A percentile compares a stretch with the other conserved stretches of the same genome.
These are phyloP conservation scores for Paracorniculantispora psalliotae DNA, from an alignment of 2,329 filamentous ascomycete genomes.

Conservation along the genomic window DNA sequence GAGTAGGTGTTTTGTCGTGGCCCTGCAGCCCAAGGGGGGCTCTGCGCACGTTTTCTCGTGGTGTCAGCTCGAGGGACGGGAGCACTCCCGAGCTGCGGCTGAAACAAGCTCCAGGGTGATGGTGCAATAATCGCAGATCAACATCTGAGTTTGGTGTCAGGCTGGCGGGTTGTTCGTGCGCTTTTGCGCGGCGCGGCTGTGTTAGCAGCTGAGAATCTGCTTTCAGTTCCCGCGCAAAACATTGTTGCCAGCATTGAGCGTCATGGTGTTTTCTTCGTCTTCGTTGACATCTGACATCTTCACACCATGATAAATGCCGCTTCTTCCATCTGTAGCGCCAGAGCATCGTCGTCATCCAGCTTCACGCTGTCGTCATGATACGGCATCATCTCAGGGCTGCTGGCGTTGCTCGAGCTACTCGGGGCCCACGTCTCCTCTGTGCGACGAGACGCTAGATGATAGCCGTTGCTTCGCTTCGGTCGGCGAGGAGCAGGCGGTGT, in stretches of 20 bases:
- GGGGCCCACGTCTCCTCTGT: neutral
- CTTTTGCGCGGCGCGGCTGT: neutral
- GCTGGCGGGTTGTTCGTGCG: neutral
- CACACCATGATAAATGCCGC: constrained; percentile 7
- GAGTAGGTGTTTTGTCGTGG: neutral
- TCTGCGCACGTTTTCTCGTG: neutral
- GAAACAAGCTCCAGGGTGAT: neutral
- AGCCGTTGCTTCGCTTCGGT: constrained; percentile 10
- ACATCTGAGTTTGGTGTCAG: neutral
- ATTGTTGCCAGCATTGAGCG: neutral
- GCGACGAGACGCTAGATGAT: neutral
- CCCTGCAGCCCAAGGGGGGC: neutral
- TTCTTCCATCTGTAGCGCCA: neutral
- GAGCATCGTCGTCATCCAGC: neutral
- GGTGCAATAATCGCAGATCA: neutral
- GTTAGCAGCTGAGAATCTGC: neutral
- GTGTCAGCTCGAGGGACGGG: neutral
- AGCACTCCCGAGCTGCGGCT: neutral
- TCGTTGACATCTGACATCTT: neutral
- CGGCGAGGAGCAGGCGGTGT: neutral
- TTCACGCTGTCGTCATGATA: constrained; percentile 1
- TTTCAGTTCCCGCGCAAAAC: neutral
- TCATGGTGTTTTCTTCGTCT: neutral
- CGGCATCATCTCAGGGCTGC: constrained; percentile 3
- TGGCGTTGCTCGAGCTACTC: constrained; percentile 7